Percentiles rank a stretch among this genome's conserved stretches.
These are phyloP conservation scores for Marasmius fiardii DNA, from an alignment of 1,284 basidiomycete genomes.

Conservation along the genomic window DNA sequence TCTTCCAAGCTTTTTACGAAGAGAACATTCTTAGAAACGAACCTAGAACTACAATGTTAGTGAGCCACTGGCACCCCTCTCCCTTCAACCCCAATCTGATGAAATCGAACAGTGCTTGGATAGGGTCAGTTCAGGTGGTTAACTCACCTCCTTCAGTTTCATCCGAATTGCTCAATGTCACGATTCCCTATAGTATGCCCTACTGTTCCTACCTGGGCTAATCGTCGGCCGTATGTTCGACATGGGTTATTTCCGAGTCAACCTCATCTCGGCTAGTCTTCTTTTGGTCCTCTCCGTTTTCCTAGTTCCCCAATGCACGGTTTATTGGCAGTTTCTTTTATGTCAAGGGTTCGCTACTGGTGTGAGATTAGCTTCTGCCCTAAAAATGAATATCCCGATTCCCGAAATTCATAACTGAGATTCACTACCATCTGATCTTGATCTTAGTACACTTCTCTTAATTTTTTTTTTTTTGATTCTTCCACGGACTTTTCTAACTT, in stretches of 20 bases:
- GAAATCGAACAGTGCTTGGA: conserved; percentile 26
- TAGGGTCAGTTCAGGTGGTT: conserved; percentile 32
- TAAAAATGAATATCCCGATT: neutral
- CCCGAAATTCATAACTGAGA: no score
- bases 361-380: conserved; percentile 19
- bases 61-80: neutral
- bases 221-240: conserved; percentile 41
- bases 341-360: conserved; percentile 35
- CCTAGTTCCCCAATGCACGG: conserved; percentile 38
- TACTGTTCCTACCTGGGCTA: conserved; percentile 16
- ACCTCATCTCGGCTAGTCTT: conserved; percentile 30
- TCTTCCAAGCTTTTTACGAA: conserved; percentile 34
- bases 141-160: neutral
- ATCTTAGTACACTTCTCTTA: no score
- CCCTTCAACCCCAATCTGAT: neutral
- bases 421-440: no score
- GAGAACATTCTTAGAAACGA: conserved; percentile 22
- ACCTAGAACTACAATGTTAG: conserved; percentile 26
- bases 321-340: conserved; percentile 42
- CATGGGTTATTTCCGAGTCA: conserved; percentile 37
- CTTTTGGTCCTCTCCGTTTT: conserved; percentile 38
- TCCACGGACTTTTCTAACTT: no score
- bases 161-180: no score
- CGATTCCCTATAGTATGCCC: conserved; percentile 12
- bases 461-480: no score